phyloP scores from a whole-genome alignment of 31 red algal species.

The Odonthalia washingtoniensis region DNA sequence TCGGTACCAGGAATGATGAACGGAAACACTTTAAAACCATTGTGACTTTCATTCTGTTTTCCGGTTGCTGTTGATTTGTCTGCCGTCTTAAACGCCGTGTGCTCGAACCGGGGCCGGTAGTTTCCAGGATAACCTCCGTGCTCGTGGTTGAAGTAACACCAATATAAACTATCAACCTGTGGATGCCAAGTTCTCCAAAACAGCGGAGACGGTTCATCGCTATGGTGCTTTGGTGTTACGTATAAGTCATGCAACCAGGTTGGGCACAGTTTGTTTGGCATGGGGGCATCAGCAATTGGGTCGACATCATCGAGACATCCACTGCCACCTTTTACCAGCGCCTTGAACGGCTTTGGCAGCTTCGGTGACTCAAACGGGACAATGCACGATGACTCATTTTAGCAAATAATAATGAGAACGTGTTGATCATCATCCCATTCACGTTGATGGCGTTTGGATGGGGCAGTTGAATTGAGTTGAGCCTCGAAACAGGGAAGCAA shows the following conservation, averaged over 20 bases:
- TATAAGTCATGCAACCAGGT: conserved; percentile 59
- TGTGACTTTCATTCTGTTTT: conserved; percentile 48
- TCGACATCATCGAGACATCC: neutral
- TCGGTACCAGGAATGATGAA: conserved; percentile 25
- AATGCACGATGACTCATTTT: neutral
- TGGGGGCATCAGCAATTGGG: neutral
- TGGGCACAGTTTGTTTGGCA: conserved; percentile 48
- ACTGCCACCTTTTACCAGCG: neutral
- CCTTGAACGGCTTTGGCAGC: neutral
- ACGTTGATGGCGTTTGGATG: neutral
- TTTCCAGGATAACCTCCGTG: conserved; percentile 62
- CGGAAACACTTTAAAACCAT: conserved; percentile 58
- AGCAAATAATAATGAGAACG: conserved; percentile 2
- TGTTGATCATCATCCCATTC: neutral
- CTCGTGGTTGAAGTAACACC: conserved; percentile 66
- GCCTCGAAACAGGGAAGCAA: neutral
- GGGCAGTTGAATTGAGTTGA: neutral
- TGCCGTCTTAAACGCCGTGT: conserved; percentile 62
- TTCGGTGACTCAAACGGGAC: neutral
- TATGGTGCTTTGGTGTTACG: neutral
- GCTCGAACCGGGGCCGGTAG: conserved; percentile 42
- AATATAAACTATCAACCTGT: no score
- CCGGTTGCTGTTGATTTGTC: conserved; percentile 29
- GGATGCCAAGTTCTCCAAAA: conserved; percentile 67
- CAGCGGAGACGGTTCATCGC: neutral